These are phyloP conservation scores for Staphylotrichum longicolle DNA, from an alignment of 495 filamentous ascomycete species.

Conservation along the genomic window DNA sequence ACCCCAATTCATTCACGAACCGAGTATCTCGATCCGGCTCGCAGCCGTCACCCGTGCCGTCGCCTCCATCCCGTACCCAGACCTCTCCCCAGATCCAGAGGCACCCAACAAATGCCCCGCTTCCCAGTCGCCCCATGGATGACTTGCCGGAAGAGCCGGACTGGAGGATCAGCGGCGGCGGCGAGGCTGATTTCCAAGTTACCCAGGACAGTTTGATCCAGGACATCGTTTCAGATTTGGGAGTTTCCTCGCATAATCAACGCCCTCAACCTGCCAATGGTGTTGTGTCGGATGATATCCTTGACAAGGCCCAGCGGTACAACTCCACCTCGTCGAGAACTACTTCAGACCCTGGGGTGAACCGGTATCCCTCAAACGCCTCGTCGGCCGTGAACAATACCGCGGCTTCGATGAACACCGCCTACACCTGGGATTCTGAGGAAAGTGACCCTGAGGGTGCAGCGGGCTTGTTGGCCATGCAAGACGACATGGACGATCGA, in stretches of 20 bases:
- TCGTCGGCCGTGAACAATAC: constrained; percentile 43
- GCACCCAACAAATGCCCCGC: constrained; percentile 55
- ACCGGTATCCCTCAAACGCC: constrained; percentile 49
- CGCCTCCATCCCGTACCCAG: constrained; percentile 37
- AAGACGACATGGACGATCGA: constrained; percentile 80
- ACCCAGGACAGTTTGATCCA: constrained; percentile 53
- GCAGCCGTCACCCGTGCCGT: constrained; percentile 41
- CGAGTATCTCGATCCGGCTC: constrained; percentile 46
- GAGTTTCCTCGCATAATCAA: constrained; percentile 33
- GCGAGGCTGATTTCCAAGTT: constrained; percentile 36
- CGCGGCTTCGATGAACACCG: constrained; percentile 29
- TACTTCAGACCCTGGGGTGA: constrained; percentile 30
- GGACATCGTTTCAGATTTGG: constrained; percentile 53
- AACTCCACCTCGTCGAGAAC: constrained; percentile 50
- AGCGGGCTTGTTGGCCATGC: constrained; percentile 79
- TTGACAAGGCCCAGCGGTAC: constrained; percentile 48
- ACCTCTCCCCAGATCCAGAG: constrained; percentile 40
- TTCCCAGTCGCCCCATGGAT: constrained; percentile 52
- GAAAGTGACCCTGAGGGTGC: constrained; percentile 90
- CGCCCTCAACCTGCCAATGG: constrained; percentile 35
- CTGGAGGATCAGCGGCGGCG: constrained; percentile 36
- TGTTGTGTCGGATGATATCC: constrained; percentile 42
- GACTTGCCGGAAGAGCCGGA: constrained; percentile 40
- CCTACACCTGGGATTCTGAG: constrained; percentile 47
- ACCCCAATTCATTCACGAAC: constrained; percentile 42